Evolutionary conservation across 495 filamentous ascomycete species (phyloP), one percentile per base, ranked within the genome.

Genomic region (Rusavskia elegans): DNA sequence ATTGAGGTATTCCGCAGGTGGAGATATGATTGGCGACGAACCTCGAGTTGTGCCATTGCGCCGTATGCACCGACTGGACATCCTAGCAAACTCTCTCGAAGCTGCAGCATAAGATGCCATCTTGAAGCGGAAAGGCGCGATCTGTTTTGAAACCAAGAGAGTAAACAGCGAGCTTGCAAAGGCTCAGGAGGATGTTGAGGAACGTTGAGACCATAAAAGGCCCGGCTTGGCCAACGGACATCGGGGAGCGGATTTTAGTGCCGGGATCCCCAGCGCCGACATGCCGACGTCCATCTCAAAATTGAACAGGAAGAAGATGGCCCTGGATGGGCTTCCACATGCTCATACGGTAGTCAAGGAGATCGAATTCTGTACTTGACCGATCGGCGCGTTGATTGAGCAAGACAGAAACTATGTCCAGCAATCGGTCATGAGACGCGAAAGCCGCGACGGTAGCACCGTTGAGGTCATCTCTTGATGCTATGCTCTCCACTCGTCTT

Each of bases 31-130:
- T 13, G n/a, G 17, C 23, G 3, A 48, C 55, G 36, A n/a, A 55
- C 56, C 49, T 55, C 56, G 51, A 38, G 44, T 45, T 40, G 20
- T 20, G 14, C 50, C 53, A 48, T 59, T 48, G 38, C 16, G 27
- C 27, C 25, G 30, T 17, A 54, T 23, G 16, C 23, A 55, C 21
- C 46, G 48, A 37, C 51, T 36, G 23, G 56, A 52, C 38, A 53
- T 41, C 37, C 29, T 48, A 29, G 32, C 30, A 29, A 58, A 19
- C 20, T 40, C 45, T 45, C 27, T 57, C 3, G 40, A 32, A 19
- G 51, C 41, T 41, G 50, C 49, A 35, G 39, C 39, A 5, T 48
- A 49, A 10, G 58, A 53, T 2, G 42, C 55, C 58, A 61, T 61
- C 8, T 9, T 10, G 20, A 37, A 21, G 5, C 5, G 37, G 14